Evolutionary conservation across 148 eudicot genomes (phyloP), one percentile per base, ranked within the genome.

Genomic region (Diospyros kaki): DNA sequence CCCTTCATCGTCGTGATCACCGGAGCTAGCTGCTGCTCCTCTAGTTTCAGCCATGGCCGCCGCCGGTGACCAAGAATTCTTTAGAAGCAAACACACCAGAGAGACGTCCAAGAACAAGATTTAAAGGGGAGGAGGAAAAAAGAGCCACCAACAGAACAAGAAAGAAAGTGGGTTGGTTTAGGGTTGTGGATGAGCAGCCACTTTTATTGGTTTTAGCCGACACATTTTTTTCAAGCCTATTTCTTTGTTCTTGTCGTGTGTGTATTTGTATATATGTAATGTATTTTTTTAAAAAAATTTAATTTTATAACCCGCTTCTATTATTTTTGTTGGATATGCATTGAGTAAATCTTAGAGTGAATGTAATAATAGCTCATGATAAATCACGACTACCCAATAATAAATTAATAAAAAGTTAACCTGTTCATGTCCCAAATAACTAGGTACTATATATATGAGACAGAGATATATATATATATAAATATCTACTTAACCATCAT

Each of bases 141-240:
- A 75, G 78, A 82, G 77, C 69, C 52, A 48, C 77, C 76, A 60
- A 66, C 73, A 63, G 63, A 68, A 66, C 43, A 68, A 76, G 76
- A 77, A 86, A 79, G 73, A 77, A 80, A 83, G 80, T 82, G 80
- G 80, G 82, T 81, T 87, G 78, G 91, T 84, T 88, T 87, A 81
- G 89, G 89, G 94, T 86, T 90, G 83, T 87, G 85, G 89, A 87
- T 91, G 86, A 83, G 86, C 82, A 84, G 96, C 89, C 93, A 89
- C 96, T 91, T 89, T 91, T 87, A 91, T 89, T 87, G 91, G 88
- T 86, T 91, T 87, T 86, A 79, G 89, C 89, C 90, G 93, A 83
- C 74, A 89, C 80, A 48, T 48, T 48, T 48, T 8, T 58, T 56
- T 77, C 72, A 68, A 77, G 77, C 65, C 72, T 52, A 64, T 55